Evolutionary conservation across 2,329 filamentous ascomycete species (phyloP), one percentile per base, ranked within the genome.

Genomic region (Fusarium decemcellulare): DNA sequence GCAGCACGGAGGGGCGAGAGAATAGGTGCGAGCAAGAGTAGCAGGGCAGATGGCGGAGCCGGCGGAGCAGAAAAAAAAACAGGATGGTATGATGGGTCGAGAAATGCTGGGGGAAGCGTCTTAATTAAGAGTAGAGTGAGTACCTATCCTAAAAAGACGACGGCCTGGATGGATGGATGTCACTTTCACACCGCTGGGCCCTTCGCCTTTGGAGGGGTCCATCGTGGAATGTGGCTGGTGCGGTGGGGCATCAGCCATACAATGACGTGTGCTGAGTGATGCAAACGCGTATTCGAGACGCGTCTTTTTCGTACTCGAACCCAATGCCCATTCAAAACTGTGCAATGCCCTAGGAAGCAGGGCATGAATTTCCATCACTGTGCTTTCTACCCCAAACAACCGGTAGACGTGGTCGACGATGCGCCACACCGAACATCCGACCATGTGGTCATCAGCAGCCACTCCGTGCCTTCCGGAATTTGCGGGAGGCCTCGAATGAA

Each of bases 161-260:
- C 23, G 48, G 48, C 36, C 14, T 52, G 29, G 16, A 37, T 46
- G 39, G n/a, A 44, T 32, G 39, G 55, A 70, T 70, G 67, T 65
- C 67, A 71, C 68, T 59, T 65, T 65, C 64, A 71, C 68, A 71
- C 68, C 68, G 68, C 68, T 71, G 65, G 59, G 56, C 52, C 52
- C 39, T 48, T 30, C 37, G 44, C 18, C 34, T 27, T 52, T 46
- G 67, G 67, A 64, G 67, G 67, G 67, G 67, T 70, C 57, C 32
- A 59, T 60, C 29, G 37, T 50, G 63, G 14, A 8, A 15, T 63
- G 67, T 71, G 67, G 67, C 67, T 71, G 56, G 16, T 70, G 67
- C 32, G 43, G 67, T 69, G 55, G 63, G 47, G 67, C 42, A 12
- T 18, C 51, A 42, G 46, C 56, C 39, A 30, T 53, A 23, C 23